phyloP scores from a whole-genome alignment of 75 land plant genomes.

The Chamaecyparis obtusa region DNA sequence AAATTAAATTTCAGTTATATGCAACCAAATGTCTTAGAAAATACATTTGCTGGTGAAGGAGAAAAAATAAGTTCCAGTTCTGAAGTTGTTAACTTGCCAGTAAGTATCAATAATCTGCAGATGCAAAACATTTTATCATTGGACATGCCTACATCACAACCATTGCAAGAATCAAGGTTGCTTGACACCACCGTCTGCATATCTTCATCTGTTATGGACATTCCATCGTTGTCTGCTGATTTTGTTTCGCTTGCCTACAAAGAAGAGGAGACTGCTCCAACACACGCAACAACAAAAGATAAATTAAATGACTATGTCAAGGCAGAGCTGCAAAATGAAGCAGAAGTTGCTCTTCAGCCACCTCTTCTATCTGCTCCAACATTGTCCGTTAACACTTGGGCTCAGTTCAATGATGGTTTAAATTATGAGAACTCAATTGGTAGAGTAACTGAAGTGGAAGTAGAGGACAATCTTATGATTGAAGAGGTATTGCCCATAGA shows the following conservation, averaged over 20 bases:
- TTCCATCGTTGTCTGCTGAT: neutral
- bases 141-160: conserved; percentile 1
- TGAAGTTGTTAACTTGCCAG: neutral
- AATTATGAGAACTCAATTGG: neutral
- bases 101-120: neutral
- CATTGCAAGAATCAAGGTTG: neutral
- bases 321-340: neutral
- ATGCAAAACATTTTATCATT: neutral
- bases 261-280: neutral
- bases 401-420: conserved; percentile 3
- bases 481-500: neutral
- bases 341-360: neutral
- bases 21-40: neutral
- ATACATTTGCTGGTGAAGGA: neutral
- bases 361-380: neutral
- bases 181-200: neutral
- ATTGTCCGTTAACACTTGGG: neutral
- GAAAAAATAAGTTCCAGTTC: neutral
- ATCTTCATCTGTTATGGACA: neutral
- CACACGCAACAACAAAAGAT: neutral
- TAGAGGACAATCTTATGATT: neutral
- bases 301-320: conserved; percentile 2
- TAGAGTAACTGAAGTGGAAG: neutral
- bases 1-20: neutral
- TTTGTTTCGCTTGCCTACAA: neutral